phyloP scores from a whole-genome alignment of 2,329 filamentous ascomycete species.

The Lachnellula subtilissima region DNA sequence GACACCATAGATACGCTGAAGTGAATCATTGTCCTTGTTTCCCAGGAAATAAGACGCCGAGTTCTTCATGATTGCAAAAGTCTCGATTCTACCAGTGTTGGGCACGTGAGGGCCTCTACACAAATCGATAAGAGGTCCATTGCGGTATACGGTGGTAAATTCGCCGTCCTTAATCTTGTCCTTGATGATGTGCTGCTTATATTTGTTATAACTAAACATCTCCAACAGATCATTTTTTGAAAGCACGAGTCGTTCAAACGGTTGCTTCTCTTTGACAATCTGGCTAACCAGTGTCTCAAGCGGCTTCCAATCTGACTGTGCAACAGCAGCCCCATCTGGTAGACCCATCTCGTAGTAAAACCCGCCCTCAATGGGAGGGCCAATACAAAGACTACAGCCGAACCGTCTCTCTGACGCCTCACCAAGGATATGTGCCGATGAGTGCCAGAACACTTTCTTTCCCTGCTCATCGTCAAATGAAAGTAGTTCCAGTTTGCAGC shows the following conservation, averaged over 20 bases:
- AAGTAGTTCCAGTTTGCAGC: conserved; percentile 78
- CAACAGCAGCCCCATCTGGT: conserved; percentile 64
- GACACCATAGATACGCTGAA: conserved; percentile 94
- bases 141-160: conserved; percentile 86
- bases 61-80: conserved; percentile 86
- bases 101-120: conserved; percentile 94
- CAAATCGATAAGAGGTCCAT: conserved; percentile 89
- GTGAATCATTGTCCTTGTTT: conserved; percentile 86
- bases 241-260: conserved; percentile 83
- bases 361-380: conserved; percentile 83
- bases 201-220: conserved; percentile 98
- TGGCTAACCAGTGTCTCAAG: conserved; percentile 75
- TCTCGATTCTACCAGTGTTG: conserved; percentile 88
- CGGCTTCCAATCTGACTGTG: conserved; percentile 74
- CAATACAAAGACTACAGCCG: conserved; percentile 88
- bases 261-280: conserved; percentile 95
- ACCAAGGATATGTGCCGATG: conserved; percentile 90
- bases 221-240: conserved; percentile 88
- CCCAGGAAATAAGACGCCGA: conserved; percentile 83
- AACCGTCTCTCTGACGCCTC: conserved; percentile 89
- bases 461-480: conserved; percentile 70
- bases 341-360: conserved; percentile 98
- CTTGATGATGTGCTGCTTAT: conserved; percentile 96
- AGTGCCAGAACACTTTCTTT: conserved; percentile 97
- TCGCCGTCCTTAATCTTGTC: conserved; percentile 86